Conservation (phyloP, 148 eudicot genomes). For the Fagopyrum esculentum region DNA sequence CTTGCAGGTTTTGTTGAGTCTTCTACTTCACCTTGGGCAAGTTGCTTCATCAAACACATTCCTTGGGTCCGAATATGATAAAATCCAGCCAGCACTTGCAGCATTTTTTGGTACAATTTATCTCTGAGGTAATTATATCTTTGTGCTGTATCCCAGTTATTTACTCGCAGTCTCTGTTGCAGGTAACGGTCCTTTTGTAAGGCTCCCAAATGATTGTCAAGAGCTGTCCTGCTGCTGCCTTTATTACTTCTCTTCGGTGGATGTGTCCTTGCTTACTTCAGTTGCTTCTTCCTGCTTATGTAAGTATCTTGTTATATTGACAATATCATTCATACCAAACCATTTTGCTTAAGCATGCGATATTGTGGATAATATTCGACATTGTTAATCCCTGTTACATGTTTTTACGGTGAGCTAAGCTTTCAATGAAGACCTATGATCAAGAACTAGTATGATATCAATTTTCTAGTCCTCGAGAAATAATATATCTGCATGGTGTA, state of each 20-base stretch:
- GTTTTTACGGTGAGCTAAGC: background rate
- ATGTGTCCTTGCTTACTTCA: slow-evolving; percentile 52
- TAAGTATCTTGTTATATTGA: slow-evolving; percentile 31
- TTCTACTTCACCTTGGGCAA: slow-evolving; percentile 71
- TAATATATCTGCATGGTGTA: background rate
- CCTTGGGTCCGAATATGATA: slow-evolving; percentile 55
- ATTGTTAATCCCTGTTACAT: background rate
- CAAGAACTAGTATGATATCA: background rate
- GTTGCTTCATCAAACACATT: slow-evolving; percentile 37
- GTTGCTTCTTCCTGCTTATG: slow-evolving; percentile 75
- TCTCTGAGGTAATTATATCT: background rate
- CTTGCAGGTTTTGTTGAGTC: slow-evolving; percentile 58
- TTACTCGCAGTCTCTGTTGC: slow-evolving; percentile 25
- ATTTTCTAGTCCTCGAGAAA: background rate
- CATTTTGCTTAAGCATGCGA: background rate
- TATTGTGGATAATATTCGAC: background rate
- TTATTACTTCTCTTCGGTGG: slow-evolving; percentile 65
- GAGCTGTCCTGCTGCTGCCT: slow-evolving; percentile 71
- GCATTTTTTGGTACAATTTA: slow-evolving; percentile 38
- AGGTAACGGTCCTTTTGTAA: slow-evolving; percentile 76
- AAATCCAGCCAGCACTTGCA: slow-evolving; percentile 42
- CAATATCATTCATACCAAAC: background rate
- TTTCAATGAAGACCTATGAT: background rate
- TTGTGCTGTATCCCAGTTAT: background rate
- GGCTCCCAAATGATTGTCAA: slow-evolving; percentile 60